phyloP scores from a whole-genome alignment of 2,329 filamentous ascomycete genomes.

The Furcasterigmium sp. region DNA sequence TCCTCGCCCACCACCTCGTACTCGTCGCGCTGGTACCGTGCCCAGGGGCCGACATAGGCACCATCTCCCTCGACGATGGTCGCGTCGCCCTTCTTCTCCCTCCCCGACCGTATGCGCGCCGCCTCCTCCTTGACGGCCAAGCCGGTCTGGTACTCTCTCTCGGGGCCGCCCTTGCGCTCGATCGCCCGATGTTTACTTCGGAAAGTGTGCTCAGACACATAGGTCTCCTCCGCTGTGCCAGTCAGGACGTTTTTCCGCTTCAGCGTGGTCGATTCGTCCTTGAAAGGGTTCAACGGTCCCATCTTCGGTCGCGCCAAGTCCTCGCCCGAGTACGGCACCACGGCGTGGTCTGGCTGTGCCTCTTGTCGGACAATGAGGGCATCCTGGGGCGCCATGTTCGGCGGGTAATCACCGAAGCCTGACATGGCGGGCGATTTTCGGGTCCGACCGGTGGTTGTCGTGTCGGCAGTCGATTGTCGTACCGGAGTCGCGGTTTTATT shows the following conservation, averaged over 20 bases:
- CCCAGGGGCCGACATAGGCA: conserved; percentile 94
- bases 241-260: conserved; percentile 83
- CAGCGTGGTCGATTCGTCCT: conserved; percentile 50
- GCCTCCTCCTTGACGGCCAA: conserved; percentile 64
- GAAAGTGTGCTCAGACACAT: conserved; percentile 87
- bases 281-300: conserved; percentile 73
- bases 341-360: conserved; percentile 51
- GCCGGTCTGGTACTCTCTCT: conserved; percentile 49
- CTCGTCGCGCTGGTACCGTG: conserved; percentile 68
- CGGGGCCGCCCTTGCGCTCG: conserved; percentile 58
- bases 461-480: conserved; percentile 1
- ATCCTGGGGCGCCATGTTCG: conserved; percentile 61
- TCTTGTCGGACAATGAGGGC: conserved; percentile 55
- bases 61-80: conserved; percentile 80
- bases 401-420: conserved; percentile 58
- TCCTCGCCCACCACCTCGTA: conserved; percentile 70
- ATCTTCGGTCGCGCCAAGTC: conserved; percentile 60
- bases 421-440: conserved; percentile 39
- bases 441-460: conserved; percentile 6
- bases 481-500: background rate
- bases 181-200: conserved; percentile 80
- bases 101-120: conserved; percentile 61
- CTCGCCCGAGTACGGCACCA: conserved; percentile 64
- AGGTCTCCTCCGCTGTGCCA: conserved; percentile 81
- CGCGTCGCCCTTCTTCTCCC: conserved; percentile 81